Base-by-base conservation (phyloP, 83 land plant genomes). In the Thuja plicata region DNA sequence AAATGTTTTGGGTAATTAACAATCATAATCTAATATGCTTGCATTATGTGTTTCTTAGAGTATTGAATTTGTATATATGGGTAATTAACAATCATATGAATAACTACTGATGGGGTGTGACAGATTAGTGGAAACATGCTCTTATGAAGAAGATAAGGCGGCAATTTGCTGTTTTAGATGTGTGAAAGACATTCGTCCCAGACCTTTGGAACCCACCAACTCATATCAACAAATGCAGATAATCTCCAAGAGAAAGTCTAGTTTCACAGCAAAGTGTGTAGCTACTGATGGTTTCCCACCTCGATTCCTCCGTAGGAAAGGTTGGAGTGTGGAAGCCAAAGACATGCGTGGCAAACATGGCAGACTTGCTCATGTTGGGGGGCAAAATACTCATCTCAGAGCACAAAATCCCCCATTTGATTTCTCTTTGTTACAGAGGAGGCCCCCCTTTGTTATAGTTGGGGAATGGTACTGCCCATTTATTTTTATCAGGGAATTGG, bases 221-320 rank as follows among this genome's bases (percentile, higher is more conserved):
- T 21, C 85, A 35, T 90, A 90, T 43, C 94, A 93, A 71, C 94
- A 89, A 38, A 45, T 91, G 66, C 87, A 90, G 78, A 87, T 93
- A 16, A n/a, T 3, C 34, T 86, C 37, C 12, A 3, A 19, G 52
- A 54, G 21, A 27, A 38, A 24, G 8, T 82, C 87, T 16, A 21
- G 88, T 0, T 93, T 93, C 87, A 34, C 11, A 5, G 89, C 91
- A 45, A 90, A 90, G 35, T 87, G 91, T 3, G 3, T 90, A 0
- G 90, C 91, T 13, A 32, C 88, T 2, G 88, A 93, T 60, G 94
- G 91, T 40, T 86, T 89, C 37, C 92, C 91, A 17, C 92, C 93
- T 2, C 6, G 37, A 1, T 89, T 93, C 52, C 62, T 91, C 17
- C 79, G 92, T 46, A 46, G 50, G 45, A 46, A 46, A 8, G 10